Base-by-base conservation (phyloP, 2,329 filamentous ascomycete species). In the Pseudopyrenochaeta lycopersici region DNA sequence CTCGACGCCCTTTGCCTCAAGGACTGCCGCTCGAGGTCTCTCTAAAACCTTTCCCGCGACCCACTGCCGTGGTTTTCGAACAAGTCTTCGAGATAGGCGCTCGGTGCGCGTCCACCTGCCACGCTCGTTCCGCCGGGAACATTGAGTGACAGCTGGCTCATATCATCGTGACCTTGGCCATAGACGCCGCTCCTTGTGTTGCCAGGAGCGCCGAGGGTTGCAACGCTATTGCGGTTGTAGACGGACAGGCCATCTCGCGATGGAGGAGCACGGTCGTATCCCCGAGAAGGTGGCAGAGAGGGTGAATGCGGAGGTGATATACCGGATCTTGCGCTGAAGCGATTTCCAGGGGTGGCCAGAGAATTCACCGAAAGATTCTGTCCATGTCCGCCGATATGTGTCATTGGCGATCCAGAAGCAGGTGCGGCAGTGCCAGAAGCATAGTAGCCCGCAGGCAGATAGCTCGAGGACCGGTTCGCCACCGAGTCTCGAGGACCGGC, bases 381-480 rank as follows among this genome's bases (percentile, higher is more conserved):
- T 20, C 66, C 67, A 58, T 76, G 66, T 56, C 77, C 71, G 57
- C 82, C 74, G 49, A 81, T 64, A 58, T 81, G 67, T 14, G 77
- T 79, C n/a, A 75, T 74, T 4, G 74, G 75, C 4, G 59, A 68
- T 30, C 77, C 76, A 7, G 71, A 68, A 27, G 76, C 77, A n/a
- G 78, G 71, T 49, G 77, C 80, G 9, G 81, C 82, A 29, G 82
- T 83, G 18, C 89, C 85, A 4, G 91, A 85, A 29, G 92, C 89
- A 71, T 98, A 98, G 78, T 96, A 97, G 1, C 94, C 94, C 2
- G 94, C 89, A 14, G 94, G 94, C 17, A 97, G 82, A 72, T 94
- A 96, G n/a, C 82, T 82, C 1, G 91, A 96, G 54, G 85, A 86
- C 47, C 93, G 88, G 60, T 85, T 85, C 39, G 78, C 78, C 40